Evolutionary conservation across 2,329 filamentous ascomycete species (phyloP), one percentile per base, ranked within the genome.

Genomic region (Trichoderma afroharzianum): DNA sequence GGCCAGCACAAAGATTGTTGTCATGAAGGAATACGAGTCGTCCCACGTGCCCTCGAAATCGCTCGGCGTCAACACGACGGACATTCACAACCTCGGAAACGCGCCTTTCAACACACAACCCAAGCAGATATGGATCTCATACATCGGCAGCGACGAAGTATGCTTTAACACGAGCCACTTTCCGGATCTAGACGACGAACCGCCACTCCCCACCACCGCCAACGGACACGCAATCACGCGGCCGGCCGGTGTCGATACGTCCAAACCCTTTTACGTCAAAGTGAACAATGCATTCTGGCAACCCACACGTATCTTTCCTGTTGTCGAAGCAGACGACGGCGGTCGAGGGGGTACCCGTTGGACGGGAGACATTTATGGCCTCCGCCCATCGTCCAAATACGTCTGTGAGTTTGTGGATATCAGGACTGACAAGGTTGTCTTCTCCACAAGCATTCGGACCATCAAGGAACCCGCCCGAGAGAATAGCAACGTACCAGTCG

Each of bases 1-100:
- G 76, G 95, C 95, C 66, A 97, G 94, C 83, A 97, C 95, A 79
- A 98, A 98, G 86, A 95, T 98, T 80, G 95, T 96, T 77, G 94
- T 97, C 83, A 91, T 97, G 79, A 96, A 97, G 83, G 95, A 94
- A 82, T 93, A 93, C 76, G 92, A 94, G 82, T 88, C 97, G 79
- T 95, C 93, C 75, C 90, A 93, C 79, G 90, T 91, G 71, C 88
- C 91, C 72, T 88, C 89, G 70, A 92, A 94, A 82, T 91, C 90
- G 64, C 89, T 88, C 36, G 91, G 91, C 77, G 90, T 92, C 75
- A 91, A 93, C 79, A 90, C 90, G 76, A 93, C 90, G 78, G 91
- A 93, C 78, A 90, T 92, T 79, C 91, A 93, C 82, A 92, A 93
- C 81, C 86, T 93, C 79, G 91, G 91, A 75, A 93, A 92, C 79